Evolutionary conservation across 1,284 basidiomycete species (phyloP), one percentile per base, ranked within the genome.

Genomic region (Mycosarcoma mackinlayi): DNA sequence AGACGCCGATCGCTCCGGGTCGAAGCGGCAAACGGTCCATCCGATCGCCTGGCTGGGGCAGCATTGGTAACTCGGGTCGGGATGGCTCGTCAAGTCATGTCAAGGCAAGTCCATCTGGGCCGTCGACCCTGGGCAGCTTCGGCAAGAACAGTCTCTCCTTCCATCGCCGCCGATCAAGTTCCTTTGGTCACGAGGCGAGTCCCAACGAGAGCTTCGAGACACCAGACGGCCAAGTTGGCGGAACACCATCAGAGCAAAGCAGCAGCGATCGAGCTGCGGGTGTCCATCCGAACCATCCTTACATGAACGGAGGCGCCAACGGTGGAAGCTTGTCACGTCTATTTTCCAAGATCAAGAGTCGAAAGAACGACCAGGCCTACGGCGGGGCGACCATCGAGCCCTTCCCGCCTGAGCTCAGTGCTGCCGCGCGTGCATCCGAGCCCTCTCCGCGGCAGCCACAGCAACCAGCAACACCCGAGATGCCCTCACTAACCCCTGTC

Each of bases 151-250:
- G 51, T 40, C 34, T 34, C 3, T 55, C 58, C 41, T 57, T 57
- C n/a, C 67, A 75, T 30, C 62, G 60, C 3, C 56, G 76, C 21
- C 40, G 68, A 27, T 76, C 74, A 21, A 75, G 71, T 58, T 76
- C 74, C 4, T 78, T 78, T 31, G 76, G 76, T 21, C 68, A 78
- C 51, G 61, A 64, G 19, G 60, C 59, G 16, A 55, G 40, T 14
- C 59, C 50, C 16, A 31, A 46, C 33, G 47, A 51, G 4, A 48
- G 54, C 25, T 42, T 52, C n/a, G 59, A 49, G 1, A n/a, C 44
- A 13, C 31, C 46, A 4, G 41, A 59, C 6, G 56, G 56, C 13
- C 42, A 41, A 3, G 47, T 16, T 3, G 46, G 44, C 35, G 34
- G 19, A 16, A 19, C 49, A 5, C 18, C 52, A 6, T 28, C 33